Base-by-base conservation (phyloP, 2,329 filamentous ascomycete species). In the Rhinocladiella mackenziei region DNA sequence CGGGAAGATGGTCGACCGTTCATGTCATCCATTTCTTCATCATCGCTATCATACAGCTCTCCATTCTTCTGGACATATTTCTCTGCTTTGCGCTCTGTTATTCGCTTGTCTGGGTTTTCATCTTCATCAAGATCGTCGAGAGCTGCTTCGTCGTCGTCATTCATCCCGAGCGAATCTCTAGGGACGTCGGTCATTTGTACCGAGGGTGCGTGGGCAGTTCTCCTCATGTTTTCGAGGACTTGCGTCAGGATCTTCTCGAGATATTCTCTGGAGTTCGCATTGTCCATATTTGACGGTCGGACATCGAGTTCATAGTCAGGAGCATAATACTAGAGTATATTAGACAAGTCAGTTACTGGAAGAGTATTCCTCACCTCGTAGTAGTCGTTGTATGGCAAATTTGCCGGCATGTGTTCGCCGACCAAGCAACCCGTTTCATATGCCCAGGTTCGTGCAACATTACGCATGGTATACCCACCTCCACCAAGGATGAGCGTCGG, bases 311-410 rank as follows among this genome's bases (percentile, higher is more conserved):
- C 79, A 60, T 82, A 84, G 58, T 84, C 81, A 2, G 81, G 81
- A 4, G 76, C 79, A 59, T 83, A 84, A 60, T 84, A 84, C 72
- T 78, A 50, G 18, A 28, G 15, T 29, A 55, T 63, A 58, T 54
- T 38, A 52, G 53, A 25, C 15, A 20, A 19, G 35, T 41, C 34
- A 28, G n/a, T 23, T 9, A 3, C 6, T 15, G 6, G 22, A 32
- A 20, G 8, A 22, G 31, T 17, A 51, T 8, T 18, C 8, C 65
- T 58, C 61, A 76, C 75, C 63, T 84, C 81, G 60, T 97, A 97
- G 66, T 97, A 97, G 70, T 97, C 91, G 53, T 95, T 97, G 66
- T 89, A 97, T 1, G 91, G 91, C 29, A 97, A 74, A n/a, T 86
- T 82, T 4, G 84, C 76, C 8, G 80, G 76, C 76, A 97, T 86